These are phyloP conservation scores for Leccinellum luteum DNA, from an alignment of 768 basidiomycete species.

Conservation along the genomic window DNA sequence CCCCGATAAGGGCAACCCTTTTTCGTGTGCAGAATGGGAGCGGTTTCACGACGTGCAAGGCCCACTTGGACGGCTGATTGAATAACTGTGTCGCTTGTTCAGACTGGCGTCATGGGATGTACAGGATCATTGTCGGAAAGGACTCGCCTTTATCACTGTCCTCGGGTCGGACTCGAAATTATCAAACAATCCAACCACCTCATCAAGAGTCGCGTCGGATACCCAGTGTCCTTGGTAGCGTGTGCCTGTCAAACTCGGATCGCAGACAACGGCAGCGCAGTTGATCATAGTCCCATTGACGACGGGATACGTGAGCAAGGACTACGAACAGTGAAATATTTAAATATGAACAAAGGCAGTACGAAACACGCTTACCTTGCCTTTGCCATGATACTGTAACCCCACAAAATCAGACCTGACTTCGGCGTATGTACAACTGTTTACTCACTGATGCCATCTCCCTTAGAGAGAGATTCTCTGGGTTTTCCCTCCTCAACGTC, in stretches of 20 bases:
- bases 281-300: slow-evolving; percentile 37
- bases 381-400: slow-evolving; percentile 13
- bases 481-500: slow-evolving; percentile 22
- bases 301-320: slow-evolving; percentile 40
- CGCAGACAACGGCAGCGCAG: slow-evolving; percentile 29
- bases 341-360: background rate
- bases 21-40: slow-evolving; percentile 39
- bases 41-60: slow-evolving; percentile 40
- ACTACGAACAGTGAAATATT: slow-evolving; percentile 25
- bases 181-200: slow-evolving; percentile 30
- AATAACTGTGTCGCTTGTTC: slow-evolving; percentile 27
- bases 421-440: too few relatives aligned
- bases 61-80: slow-evolving; percentile 40
- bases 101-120: background rate
- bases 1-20: slow-evolving; percentile 35
- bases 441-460: slow-evolving; percentile 20
- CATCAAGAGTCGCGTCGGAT: slow-evolving; percentile 28
- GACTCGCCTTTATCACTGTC: slow-evolving; percentile 26
- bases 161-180: slow-evolving; percentile 38
- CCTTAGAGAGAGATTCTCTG: slow-evolving; percentile 21
- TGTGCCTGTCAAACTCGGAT: slow-evolving; percentile 30
- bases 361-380: background rate
- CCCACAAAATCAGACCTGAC: slow-evolving; percentile 8
- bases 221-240: slow-evolving; percentile 34
- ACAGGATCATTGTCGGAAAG: background rate